These are phyloP conservation scores for Aspergillus sp. DNA, from an alignment of 2,329 filamentous ascomycete genomes.

Conservation along the genomic window DNA sequence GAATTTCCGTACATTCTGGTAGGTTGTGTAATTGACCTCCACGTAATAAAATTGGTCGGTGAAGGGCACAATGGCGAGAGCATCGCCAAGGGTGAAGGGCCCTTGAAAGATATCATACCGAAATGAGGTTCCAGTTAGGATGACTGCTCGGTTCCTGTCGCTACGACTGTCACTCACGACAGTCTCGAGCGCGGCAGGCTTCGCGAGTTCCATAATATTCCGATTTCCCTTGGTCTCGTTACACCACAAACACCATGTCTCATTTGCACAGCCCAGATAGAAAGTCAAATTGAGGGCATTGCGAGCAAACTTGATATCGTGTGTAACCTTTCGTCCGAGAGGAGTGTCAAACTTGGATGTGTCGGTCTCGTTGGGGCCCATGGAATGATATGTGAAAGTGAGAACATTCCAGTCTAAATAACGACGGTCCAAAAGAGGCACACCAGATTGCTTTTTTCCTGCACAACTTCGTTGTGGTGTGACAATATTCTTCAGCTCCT, in stretches of 20 bases:
- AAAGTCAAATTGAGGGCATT: slow-evolving; percentile 55
- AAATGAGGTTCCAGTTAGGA: slow-evolving; percentile 56
- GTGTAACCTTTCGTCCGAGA: slow-evolving; percentile 48
- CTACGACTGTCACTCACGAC: slow-evolving; percentile 15
- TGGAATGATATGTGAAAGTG: slow-evolving; percentile 64
- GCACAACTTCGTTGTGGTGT: not conserved
- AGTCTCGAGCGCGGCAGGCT: slow-evolving; percentile 47
- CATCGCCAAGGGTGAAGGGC: slow-evolving; percentile 54
- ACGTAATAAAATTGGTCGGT: not conserved
- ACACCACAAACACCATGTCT: slow-evolving; percentile 58
- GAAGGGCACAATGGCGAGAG: slow-evolving; percentile 19
- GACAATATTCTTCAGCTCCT: no score
- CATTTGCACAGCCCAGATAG: slow-evolving; percentile 61
- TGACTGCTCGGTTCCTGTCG: slow-evolving; percentile 54
- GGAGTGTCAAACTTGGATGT: slow-evolving; percentile 51
- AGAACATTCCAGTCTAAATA: slow-evolving; percentile 69
- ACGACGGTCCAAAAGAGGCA: slow-evolving; percentile 52
- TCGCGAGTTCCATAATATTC: no score
- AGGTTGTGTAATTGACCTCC: not conserved
- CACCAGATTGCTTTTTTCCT: slow-evolving; percentile 6
- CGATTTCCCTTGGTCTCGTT: no score
- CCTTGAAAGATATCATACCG: slow-evolving; percentile 64
- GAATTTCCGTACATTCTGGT: not conserved
- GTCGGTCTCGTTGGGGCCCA: slow-evolving; percentile 26
- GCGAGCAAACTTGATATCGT: slow-evolving; percentile 53